A percentile compares a stretch with the other conserved stretches of the same genome.
These are phyloP conservation scores for Eutrema salsugineum DNA, from an alignment of 441 rosid species.

Conservation along the genomic window DNA sequence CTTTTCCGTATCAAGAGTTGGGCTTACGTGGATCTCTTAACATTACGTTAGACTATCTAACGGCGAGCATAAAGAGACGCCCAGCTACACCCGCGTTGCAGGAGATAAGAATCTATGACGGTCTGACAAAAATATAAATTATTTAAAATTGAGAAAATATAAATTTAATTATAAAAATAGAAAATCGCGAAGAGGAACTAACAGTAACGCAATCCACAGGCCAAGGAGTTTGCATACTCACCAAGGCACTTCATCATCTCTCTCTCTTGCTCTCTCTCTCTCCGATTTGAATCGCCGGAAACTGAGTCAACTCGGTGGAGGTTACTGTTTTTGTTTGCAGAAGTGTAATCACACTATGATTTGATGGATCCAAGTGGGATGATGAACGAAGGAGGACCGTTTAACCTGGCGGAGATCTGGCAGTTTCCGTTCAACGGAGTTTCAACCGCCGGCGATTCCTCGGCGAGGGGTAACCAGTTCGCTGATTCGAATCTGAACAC, in stretches of 20 bases:
- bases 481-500: constrained; percentile 30
- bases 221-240: constrained; percentile 34
- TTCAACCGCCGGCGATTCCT: constrained; percentile 38
- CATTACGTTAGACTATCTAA: background rate
- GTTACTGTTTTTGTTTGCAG: background rate
- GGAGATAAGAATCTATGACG: background rate
- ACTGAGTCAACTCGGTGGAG: constrained; percentile 21
- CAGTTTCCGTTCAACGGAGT: constrained; percentile 55
- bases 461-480: constrained; percentile 18
- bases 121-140: too few species aligned
- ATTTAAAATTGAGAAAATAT: background rate
- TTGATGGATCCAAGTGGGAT: constrained; percentile 69
- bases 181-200: background rate
- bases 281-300: background rate
- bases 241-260: background rate
- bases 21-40: background rate
- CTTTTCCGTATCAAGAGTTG: background rate
- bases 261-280: constrained; percentile 22
- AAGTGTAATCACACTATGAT: background rate
- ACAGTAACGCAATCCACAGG: constrained; percentile 49
- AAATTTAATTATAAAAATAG: background rate
- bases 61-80: background rate
- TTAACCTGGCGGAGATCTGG: constrained; percentile 80
- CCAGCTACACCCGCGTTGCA: background rate
- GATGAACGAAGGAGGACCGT: constrained; percentile 53